These are phyloP conservation scores for Rhynchosporium secalis DNA, from an alignment of 2,329 filamentous ascomycete genomes.

Conservation along the genomic window DNA sequence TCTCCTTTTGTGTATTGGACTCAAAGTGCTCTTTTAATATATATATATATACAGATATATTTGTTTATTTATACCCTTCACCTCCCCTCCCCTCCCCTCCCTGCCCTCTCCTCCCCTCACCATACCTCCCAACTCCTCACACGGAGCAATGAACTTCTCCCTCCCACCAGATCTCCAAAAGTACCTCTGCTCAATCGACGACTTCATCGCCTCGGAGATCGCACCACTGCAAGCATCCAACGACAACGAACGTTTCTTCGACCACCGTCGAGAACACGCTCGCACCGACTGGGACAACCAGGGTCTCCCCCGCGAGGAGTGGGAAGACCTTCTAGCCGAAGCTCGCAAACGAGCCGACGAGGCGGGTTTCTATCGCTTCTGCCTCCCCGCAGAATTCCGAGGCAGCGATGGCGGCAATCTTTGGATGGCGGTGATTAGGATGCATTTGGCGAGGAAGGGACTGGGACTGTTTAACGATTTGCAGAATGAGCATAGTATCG, in stretches of 20 bases:
- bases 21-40: too few relatives aligned
- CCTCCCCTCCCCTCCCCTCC: not conserved
- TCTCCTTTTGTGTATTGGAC: too few relatives aligned
- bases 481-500: conserved; percentile 62
- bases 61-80: not conserved
- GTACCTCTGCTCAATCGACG: conserved; percentile 53
- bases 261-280: conserved; percentile 61
- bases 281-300: conserved; percentile 56
- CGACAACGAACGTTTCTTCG: conserved; percentile 65
- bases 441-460: conserved; percentile 59
- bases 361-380: conserved; percentile 61
- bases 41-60: too few relatives aligned
- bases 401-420: conserved; percentile 54
- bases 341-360: conserved; percentile 54
- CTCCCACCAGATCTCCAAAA: conserved; percentile 51
- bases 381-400: conserved; percentile 56
- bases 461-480: conserved; percentile 63
- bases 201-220: conserved; percentile 57
- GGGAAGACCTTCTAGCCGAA: conserved; percentile 55
- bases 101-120: not conserved
- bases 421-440: conserved; percentile 63
- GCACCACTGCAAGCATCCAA: conserved; percentile 56
- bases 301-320: conserved; percentile 56
- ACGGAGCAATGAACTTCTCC: conserved; percentile 53
- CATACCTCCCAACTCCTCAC: conserved; percentile 29